Evolutionary conservation across 352 stramenopile genomes (phyloP).

Genomic region (Elongisporangium prolatum): DNA sequence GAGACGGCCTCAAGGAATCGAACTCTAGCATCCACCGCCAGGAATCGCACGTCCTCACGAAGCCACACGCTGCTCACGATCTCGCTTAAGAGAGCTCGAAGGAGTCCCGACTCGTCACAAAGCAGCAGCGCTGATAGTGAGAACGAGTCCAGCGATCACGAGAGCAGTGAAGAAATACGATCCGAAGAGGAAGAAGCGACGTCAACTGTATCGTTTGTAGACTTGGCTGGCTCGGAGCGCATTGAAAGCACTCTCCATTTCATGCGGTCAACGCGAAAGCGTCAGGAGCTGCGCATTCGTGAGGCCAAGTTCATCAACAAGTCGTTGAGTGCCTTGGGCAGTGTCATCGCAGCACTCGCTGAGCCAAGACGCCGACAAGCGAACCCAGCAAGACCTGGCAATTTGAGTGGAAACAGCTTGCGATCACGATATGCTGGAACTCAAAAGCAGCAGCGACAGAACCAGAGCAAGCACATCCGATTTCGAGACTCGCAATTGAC

Average conservation of each 20-base stretch:
- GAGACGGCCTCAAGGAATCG: conserved; percentile 45
- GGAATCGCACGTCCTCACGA: conserved; percentile 67
- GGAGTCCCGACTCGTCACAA: not conserved
- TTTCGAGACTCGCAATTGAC: conserved; percentile 76
- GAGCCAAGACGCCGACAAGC: conserved; percentile 14
- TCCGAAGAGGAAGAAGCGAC: conserved; percentile 2
- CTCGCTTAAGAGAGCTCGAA: conserved; percentile 21
- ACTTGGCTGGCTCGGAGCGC: conserved; percentile 65
- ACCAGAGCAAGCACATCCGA: conserved; percentile 31
- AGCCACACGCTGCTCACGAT: conserved; percentile 71
- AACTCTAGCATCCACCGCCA: conserved; percentile 43
- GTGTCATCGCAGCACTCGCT: conserved; percentile 55
- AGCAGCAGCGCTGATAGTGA: conserved; percentile 7
- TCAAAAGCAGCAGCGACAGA: conserved; percentile 2
- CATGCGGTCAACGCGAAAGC: conserved; percentile 36
- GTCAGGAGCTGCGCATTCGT: conserved; percentile 57
- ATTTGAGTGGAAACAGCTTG: not conserved
- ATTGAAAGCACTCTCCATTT: conserved; percentile 52
- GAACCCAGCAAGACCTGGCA: not conserved
- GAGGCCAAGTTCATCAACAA: conserved; percentile 81
- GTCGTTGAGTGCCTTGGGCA: conserved; percentile 60
- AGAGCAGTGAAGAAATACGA: conserved; percentile 1
- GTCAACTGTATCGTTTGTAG: conserved; percentile 62
- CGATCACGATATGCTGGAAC: conserved; percentile 1
- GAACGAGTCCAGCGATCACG: conserved; percentile 6